A percentile compares a stretch with the other conserved stretches of the same genome.
Conservation (phyloP, 345 rosid genomes). For the Microcos paniculata region DNA sequence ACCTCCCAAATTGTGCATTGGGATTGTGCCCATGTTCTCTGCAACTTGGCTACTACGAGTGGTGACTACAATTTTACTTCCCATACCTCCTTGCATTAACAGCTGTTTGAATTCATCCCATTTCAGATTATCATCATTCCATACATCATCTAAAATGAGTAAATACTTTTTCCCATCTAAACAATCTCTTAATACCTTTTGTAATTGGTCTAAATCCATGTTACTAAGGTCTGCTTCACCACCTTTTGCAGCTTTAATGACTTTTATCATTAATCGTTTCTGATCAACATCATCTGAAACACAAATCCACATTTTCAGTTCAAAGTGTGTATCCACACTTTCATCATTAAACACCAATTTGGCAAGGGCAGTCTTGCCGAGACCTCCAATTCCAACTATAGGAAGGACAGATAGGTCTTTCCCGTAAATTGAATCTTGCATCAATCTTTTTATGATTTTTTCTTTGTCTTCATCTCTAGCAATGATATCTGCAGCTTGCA, state of each 20-base stretch:
- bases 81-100: not conserved
- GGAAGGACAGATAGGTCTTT: slow-evolving; percentile 16
- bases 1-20: not conserved
- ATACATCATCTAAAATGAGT: slow-evolving; percentile 19
- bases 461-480: slow-evolving; percentile 23
- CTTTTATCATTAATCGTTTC: not conserved
- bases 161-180: slow-evolving; percentile 3
- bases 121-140: not conserved
- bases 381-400: slow-evolving; percentile 16
- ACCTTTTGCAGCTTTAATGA: not conserved
- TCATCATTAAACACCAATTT: slow-evolving; percentile 24
- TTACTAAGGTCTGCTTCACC: not conserved
- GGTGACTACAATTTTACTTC: slow-evolving; percentile 20
- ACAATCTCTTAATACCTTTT: not conserved
- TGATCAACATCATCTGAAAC: slow-evolving; percentile 2
- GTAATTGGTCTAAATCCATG: not conserved
- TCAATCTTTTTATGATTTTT: slow-evolving; percentile 6
- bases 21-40: not conserved
- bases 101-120: slow-evolving; percentile 1
- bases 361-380: slow-evolving; percentile 27
- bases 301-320: slow-evolving; percentile 18
- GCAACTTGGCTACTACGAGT: slow-evolving; percentile 6
- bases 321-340: slow-evolving; percentile 7
- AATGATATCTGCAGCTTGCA: slow-evolving; percentile 8
- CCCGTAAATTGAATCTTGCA: not conserved